These are phyloP conservation scores for Erysimum cheiri DNA, from an alignment of 441 rosid species.

Conservation along the genomic window DNA sequence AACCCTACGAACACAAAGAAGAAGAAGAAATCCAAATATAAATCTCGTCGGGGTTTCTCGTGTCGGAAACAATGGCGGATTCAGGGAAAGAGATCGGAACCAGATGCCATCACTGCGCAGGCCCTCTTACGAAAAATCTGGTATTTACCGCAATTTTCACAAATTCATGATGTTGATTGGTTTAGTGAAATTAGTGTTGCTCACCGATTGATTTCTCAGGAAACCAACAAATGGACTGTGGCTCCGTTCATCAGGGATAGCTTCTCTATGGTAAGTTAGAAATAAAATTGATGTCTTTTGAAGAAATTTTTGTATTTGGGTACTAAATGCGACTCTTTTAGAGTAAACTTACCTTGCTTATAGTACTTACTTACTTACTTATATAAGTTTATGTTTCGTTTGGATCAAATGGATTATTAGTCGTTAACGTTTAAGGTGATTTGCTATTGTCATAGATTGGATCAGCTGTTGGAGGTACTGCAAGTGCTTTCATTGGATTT, in stretches of 20 bases:
- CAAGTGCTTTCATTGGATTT: constrained; percentile 89
- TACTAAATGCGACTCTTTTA: not conserved
- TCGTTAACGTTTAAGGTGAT: constrained; percentile 18
- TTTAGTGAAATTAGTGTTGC: not conserved
- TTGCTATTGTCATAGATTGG: constrained; percentile 66
- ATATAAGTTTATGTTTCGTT: not conserved
- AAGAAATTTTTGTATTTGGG: not conserved
- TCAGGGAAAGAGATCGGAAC: constrained; percentile 39
- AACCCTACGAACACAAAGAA: not conserved
- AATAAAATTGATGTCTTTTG: not conserved
- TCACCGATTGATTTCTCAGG: constrained; percentile 51
- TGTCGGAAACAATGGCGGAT: constrained; percentile 51
- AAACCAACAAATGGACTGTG: constrained; percentile 80
- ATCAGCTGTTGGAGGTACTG: constrained; percentile 86
- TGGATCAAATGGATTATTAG: not conserved
- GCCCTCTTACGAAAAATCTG: constrained; percentile 83
- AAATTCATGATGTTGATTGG: not conserved
- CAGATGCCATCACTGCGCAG: constrained; percentile 91
- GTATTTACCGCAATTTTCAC: constrained; percentile 41
- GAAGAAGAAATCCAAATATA: not conserved
- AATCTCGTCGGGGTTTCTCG: constrained; percentile 3
- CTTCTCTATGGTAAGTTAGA: constrained; percentile 76
- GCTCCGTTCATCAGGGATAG: constrained; percentile 85
- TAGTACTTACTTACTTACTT: not conserved
- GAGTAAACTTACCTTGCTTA: not conserved